A percentile compares a stretch with the other conserved stretches of the same genome.
These are phyloP conservation scores for Albugo laibachii DNA, from an alignment of 352 stramenopile species.

Conservation along the genomic window DNA sequence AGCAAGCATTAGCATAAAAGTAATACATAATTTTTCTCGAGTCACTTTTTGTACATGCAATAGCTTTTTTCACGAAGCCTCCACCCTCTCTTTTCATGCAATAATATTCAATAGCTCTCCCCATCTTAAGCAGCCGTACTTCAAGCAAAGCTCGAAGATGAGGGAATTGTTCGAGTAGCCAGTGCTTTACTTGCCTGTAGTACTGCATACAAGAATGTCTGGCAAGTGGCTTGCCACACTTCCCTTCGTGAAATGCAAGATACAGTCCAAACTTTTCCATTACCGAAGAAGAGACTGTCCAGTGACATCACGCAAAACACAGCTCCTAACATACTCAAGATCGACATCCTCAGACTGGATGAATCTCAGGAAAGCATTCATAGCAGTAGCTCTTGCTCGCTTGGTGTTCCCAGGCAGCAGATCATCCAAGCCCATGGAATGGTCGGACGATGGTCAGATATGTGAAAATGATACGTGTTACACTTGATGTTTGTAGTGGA, in stretches of 20 bases:
- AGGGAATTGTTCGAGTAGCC: constrained; percentile 4
- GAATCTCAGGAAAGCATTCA: too few relatives aligned
- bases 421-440: too few relatives aligned
- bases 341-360: too few relatives aligned
- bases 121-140: constrained; percentile 1
- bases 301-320: too few relatives aligned
- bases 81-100: constrained; percentile 8
- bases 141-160: constrained; percentile 1
- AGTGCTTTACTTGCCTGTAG: constrained; percentile 1
- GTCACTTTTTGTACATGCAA: constrained; percentile 13
- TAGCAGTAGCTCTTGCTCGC: too few relatives aligned
- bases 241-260: constrained; percentile 9
- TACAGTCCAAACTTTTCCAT: too few relatives aligned
- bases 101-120: constrained; percentile 2
- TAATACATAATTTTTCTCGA: constrained; percentile 5
- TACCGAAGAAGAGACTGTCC: too few relatives aligned
- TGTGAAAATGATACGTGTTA: too few relatives aligned
- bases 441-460: too few relatives aligned
- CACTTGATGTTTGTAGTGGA: too few relatives aligned
- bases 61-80: constrained; percentile 13
- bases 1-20: constrained; percentile 9
- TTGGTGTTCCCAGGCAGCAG: too few relatives aligned
- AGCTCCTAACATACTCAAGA: too few relatives aligned
- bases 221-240: constrained; percentile 7
- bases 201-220: constrained; percentile 2